Evolutionary conservation across 2,329 filamentous ascomycete genomes (phyloP), one percentile per base, ranked within the genome.

Genomic region (Ophiosphaerella herpotricha): DNA sequence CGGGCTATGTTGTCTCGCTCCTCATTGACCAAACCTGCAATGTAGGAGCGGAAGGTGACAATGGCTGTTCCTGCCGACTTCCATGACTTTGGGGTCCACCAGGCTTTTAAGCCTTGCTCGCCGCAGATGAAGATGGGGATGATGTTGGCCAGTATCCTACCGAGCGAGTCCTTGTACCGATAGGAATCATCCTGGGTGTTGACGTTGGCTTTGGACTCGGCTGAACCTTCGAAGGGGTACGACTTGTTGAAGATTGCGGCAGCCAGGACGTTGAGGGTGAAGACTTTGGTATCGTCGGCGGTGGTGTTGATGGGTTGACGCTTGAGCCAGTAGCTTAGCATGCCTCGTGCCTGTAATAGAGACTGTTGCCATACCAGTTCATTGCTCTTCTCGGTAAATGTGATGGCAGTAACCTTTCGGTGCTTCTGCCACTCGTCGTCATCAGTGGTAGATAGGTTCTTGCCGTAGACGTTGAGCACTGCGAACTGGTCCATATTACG

Each of bases 301-400:
- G 26, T 18, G 16, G 39, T 41, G 26, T 41, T 41, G 29, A 41
- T 11, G n/a, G 39, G 39, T 18, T 41, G 39, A 23, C 21, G 18
- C 13, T 41, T 2, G 8, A 41, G 39, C 39, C 39, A 41, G 18
- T 23, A 39, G 26, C 9, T 36, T 18, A 18, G 41, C 57, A 67
- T 61, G 3, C 46, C 47, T 7, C 46, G 11, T 1, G 39, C 49
- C 36, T 66, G 61, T 14, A 18, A 7, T 3, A 67, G 29, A 1
- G 54, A 47, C 16, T 59, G 36, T 13, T 40, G 23, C 64, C 64
- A 70, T 1, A 67, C 64, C 6, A 70, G 40, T 37, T 59, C 57
- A 35, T 68, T 67, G 40, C 60, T 66, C 35, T 51, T 57, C 39
- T 68, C 66, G 2, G 50, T 66, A 33, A 70, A 68, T 4, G 60